Evolutionary conservation across 495 filamentous ascomycete species (phyloP).

Genomic region (Penicillium odoratum): DNA sequence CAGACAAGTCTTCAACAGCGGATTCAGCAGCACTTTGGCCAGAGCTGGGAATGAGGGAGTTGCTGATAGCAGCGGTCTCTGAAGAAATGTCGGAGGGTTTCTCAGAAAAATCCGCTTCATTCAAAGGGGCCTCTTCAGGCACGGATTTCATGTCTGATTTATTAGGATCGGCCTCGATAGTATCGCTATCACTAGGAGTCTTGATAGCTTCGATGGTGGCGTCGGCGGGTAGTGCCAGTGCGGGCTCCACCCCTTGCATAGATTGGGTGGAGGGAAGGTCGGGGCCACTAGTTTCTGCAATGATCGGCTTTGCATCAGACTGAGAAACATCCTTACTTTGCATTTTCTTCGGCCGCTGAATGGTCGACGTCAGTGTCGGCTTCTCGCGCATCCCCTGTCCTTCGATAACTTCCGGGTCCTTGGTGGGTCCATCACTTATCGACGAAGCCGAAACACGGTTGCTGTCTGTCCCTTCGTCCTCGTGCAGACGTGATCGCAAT

Average conservation of each 20-base stretch:
- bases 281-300: constrained; percentile 26
- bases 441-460: constrained; percentile 26
- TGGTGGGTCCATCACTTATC: constrained; percentile 21
- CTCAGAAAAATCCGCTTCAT: constrained; percentile 13
- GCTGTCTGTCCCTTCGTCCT: constrained; percentile 24
- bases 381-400: constrained; percentile 39
- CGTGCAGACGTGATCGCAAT: constrained; percentile 19
- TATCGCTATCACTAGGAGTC: constrained; percentile 19
- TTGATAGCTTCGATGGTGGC: constrained; percentile 28
- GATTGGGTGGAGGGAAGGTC: constrained; percentile 19
- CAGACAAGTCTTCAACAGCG: background rate
- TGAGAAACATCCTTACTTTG: constrained; percentile 29
- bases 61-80: background rate
- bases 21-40: constrained; percentile 1
- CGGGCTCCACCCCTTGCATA: constrained; percentile 36
- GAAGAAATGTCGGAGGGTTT: constrained; percentile 6
- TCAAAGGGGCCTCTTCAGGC: constrained; percentile 3
- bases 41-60: background rate
- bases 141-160: constrained; percentile 18
- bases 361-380: constrained; percentile 29
- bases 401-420: constrained; percentile 37
- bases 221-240: constrained; percentile 23
- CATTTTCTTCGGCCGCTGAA: constrained; percentile 37
- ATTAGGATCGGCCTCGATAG: constrained; percentile 23
- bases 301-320: constrained; percentile 30